Evolutionary conservation across 108 stramenopile genomes (phyloP).

Genomic region (Licmophora abbreviata): DNA sequence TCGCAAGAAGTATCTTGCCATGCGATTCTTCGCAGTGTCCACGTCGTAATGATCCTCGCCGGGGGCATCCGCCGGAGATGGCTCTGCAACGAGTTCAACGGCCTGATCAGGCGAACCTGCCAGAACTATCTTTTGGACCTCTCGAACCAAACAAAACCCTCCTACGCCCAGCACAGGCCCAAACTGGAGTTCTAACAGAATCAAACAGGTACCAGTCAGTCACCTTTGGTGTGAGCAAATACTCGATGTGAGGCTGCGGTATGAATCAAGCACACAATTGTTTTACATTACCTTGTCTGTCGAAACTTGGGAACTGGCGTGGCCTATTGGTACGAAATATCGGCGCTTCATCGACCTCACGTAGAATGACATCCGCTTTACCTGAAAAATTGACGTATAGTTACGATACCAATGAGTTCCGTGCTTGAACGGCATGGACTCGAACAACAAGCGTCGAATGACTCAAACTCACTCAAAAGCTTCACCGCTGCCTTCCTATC

Average conservation of each 20-base stretch:
- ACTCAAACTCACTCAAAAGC: too few relatives aligned
- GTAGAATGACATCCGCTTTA: not conserved
- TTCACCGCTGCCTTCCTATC: too few relatives aligned
- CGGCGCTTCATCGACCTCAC: slow-evolving; percentile 2
- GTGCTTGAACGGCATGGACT: too few relatives aligned
- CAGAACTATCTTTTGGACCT: slow-evolving; percentile 26
- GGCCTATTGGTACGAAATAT: not conserved
- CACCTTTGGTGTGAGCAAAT: not conserved
- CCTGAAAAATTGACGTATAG: not conserved
- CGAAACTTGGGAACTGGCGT: slow-evolving; percentile 1
- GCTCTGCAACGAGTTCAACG: not conserved
- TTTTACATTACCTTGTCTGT: not conserved
- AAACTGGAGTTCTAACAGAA: slow-evolving; percentile 39
- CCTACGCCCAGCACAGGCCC: slow-evolving; percentile 43
- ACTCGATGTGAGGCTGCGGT: not conserved
- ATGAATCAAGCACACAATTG: too few relatives aligned
- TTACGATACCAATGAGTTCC: too few relatives aligned
- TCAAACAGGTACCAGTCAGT: too few relatives aligned
- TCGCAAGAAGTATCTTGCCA: slow-evolving; percentile 41
- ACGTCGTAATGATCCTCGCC: slow-evolving; percentile 42
- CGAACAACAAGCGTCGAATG: too few relatives aligned
- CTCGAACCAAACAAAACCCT: slow-evolving; percentile 52
- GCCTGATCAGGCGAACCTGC: not conserved
- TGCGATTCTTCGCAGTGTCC: slow-evolving; percentile 26
- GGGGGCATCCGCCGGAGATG: slow-evolving; percentile 21